Conservation (phyloP, 805 yeast species). For the Komagataella kurtzmanii region DNA sequence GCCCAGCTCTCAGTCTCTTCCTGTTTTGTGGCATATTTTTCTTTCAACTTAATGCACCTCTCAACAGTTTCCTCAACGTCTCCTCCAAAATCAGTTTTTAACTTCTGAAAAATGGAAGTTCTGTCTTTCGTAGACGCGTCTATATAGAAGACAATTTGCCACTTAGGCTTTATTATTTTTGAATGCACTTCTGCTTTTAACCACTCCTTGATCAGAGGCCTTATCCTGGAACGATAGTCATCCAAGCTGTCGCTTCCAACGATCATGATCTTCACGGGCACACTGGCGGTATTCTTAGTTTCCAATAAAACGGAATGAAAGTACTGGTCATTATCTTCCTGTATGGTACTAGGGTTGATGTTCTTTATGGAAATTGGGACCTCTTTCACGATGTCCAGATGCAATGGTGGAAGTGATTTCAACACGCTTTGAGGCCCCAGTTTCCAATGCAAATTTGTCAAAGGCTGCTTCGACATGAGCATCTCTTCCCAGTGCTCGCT, state of each 20-base stretch:
- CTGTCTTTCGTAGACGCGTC: slow-evolving; percentile 13
- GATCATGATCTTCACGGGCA: slow-evolving; percentile 57
- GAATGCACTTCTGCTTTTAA: slow-evolving; percentile 26
- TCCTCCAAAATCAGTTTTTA: slow-evolving; percentile 15
- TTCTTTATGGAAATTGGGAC: slow-evolving; percentile 19
- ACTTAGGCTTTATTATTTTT: slow-evolving; percentile 34
- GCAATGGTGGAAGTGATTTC: slow-evolving; percentile 49
- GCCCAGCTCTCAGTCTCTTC: slow-evolving; percentile 40
- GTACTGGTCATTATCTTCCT: slow-evolving; percentile 5
- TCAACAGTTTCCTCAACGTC: slow-evolving; percentile 12
- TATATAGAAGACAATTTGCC: slow-evolving; percentile 42
- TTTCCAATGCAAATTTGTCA: slow-evolving; percentile 64
- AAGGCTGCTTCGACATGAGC: slow-evolving; percentile 32
- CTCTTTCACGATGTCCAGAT: slow-evolving; percentile 44
- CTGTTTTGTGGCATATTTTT: slow-evolving; percentile 17
- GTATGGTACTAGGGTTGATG: slow-evolving; percentile 1
- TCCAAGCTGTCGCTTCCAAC: slow-evolving; percentile 57
- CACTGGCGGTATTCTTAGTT: slow-evolving; percentile 13
- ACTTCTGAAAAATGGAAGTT: slow-evolving; percentile 16
- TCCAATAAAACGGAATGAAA: slow-evolving; percentile 3
- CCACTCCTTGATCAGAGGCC: slow-evolving; percentile 83
- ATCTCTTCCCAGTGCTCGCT: neutral
- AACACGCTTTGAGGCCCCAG: slow-evolving; percentile 33
- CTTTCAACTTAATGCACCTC: slow-evolving; percentile 26
- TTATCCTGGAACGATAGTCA: slow-evolving; percentile 60